Evolutionary conservation across 2,329 filamentous ascomycete genomes (phyloP).

Genomic region (Ophiocordyceps camponoti-saundersi): DNA sequence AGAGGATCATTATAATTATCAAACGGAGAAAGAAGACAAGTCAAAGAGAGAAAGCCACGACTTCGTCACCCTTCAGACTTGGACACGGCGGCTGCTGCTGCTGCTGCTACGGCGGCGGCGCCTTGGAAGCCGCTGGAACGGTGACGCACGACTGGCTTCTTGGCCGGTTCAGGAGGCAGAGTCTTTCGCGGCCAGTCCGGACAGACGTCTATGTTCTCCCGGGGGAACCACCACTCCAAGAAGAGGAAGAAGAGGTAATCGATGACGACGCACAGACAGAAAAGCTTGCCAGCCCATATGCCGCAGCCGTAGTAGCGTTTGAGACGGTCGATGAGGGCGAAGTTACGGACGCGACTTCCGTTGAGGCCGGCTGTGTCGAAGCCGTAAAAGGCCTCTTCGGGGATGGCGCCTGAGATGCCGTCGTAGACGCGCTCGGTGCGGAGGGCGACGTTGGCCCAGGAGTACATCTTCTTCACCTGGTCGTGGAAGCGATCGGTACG

Average conservation of each 20-base stretch:
- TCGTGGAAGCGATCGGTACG: constrained; percentile 91
- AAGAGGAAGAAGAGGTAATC: constrained; percentile 86
- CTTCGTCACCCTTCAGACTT: constrained; percentile 8
- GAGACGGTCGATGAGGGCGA: constrained; percentile 82
- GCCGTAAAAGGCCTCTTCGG: constrained; percentile 77
- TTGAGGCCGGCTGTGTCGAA: constrained; percentile 55
- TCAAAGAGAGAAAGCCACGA: neutral
- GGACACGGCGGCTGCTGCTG: neutral
- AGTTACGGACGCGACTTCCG: constrained; percentile 61
- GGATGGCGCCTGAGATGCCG: constrained; percentile 74
- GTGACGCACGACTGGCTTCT: constrained; percentile 13
- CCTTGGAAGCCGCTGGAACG: constrained; percentile 16
- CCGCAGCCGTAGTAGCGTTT: constrained; percentile 97
- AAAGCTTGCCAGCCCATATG: constrained; percentile 95
- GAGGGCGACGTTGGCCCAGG: constrained; percentile 87
- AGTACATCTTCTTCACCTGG: constrained; percentile 96
- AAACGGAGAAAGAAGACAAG: neutral
- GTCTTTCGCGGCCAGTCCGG: constrained; percentile 80
- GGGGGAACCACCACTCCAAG: constrained; percentile 72
- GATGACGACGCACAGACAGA: constrained; percentile 84
- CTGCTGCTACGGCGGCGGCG: neutral
- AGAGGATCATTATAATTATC: too few species aligned
- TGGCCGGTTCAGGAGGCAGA: constrained; percentile 13
- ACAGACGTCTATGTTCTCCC: constrained; percentile 74
- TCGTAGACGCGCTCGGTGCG: constrained; percentile 92